Percentiles rank a stretch among this genome's conserved stretches.
Evolutionary conservation across 345 rosid species (phyloP).

Genomic region (Iberis pinnata): DNA sequence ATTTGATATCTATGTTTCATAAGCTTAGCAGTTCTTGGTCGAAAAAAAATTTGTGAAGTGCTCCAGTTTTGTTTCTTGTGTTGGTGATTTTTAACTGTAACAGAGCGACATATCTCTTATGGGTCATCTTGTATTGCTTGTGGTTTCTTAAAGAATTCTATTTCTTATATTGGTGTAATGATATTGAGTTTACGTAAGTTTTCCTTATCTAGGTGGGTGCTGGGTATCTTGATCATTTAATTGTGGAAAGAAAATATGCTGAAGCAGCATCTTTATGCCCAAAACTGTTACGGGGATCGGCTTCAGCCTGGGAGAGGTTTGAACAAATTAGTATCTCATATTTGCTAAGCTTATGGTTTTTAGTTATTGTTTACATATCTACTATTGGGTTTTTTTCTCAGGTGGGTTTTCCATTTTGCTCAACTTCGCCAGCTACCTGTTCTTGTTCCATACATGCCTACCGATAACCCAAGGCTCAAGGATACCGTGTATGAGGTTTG

Average conservation of each 20-base stretch:
- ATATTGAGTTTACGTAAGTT: conserved; percentile 11
- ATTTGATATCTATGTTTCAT: not conserved
- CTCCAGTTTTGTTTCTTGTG: not conserved
- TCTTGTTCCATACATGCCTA: conserved; percentile 91
- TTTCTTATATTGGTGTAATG: not conserved
- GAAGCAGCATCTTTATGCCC: conserved; percentile 99
- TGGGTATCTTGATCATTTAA: conserved; percentile 96
- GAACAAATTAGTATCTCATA: conserved; percentile 14
- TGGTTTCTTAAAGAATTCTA: not conserved
- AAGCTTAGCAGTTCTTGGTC: conserved; percentile 1
- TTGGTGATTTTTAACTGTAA: not conserved
- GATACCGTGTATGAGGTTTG: conserved; percentile 98
- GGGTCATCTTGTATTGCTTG: not conserved
- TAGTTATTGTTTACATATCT: conserved; percentile 22
- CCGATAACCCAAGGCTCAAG: conserved; percentile 81
- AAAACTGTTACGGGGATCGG: conserved; percentile 83
- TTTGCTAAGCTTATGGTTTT: conserved; percentile 15
- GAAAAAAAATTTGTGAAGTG: not conserved
- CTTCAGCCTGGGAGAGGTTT: conserved; percentile 99
- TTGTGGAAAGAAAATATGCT: conserved; percentile 90
- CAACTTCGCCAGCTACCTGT: conserved; percentile 97
- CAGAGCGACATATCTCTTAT: no score
- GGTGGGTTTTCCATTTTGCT: conserved; percentile 99
- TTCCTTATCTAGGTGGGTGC: conserved; percentile 75
- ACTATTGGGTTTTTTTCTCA: conserved; percentile 33